A percentile compares a stretch with the other conserved stretches of the same genome.
Evolutionary conservation across 208 protist genomes (phyloP).

Genomic region (Tritrichomonas foetus): DNA sequence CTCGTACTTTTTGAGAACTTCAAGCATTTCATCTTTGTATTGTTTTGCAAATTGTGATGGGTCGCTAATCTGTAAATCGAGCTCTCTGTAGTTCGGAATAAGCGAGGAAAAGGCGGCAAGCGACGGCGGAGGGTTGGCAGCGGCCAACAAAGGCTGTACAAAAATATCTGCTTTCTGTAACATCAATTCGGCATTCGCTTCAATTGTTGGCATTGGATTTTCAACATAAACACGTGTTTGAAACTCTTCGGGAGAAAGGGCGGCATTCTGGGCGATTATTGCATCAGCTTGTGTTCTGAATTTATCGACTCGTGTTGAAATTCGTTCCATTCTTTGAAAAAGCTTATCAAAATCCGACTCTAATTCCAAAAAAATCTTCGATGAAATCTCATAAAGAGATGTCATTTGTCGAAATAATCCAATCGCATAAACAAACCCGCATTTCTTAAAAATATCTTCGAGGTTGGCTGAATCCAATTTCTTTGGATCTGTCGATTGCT

Average conservation of each 20-base stretch:
- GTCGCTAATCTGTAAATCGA: not conserved
- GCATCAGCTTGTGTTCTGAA: not conserved
- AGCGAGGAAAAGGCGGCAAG: not conserved
- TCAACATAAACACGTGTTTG: not conserved
- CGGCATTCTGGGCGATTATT: not conserved
- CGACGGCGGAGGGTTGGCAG: not conserved
- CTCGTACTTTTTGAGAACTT: no score
- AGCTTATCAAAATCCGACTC: not conserved
- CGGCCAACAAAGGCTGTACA: not conserved
- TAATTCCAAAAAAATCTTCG: not conserved
- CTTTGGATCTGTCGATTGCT: not conserved
- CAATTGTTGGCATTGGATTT: not conserved
- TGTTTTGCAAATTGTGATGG: not conserved
- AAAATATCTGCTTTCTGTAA: not conserved
- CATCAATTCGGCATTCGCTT: not conserved
- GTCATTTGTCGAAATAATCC: not conserved
- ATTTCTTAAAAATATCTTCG: not conserved
- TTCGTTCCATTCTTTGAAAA: not conserved
- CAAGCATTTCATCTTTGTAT: not conserved
- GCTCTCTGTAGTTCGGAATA: not conserved
- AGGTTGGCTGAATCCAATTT: not conserved
- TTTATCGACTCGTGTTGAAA: not conserved
- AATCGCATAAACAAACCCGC: not conserved
- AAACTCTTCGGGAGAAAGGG: not conserved
- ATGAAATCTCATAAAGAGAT: not conserved